These are phyloP conservation scores for Cetradonia linearis DNA, from an alignment of 495 filamentous ascomycete species.

Conservation along the genomic window DNA sequence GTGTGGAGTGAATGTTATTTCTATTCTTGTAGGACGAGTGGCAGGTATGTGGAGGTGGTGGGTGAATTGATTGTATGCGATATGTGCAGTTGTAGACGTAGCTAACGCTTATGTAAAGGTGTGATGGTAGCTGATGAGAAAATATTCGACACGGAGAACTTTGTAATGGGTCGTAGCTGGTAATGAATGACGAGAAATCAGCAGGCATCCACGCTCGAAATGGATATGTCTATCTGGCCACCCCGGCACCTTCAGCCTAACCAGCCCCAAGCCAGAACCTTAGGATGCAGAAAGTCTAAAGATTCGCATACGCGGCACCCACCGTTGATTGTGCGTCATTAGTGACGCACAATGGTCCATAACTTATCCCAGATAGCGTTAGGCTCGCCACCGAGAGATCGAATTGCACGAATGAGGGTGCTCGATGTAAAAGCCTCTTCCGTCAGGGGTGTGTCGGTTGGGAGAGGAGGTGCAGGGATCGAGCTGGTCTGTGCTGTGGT, in stretches of 20 bases:
- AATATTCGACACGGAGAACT: neutral
- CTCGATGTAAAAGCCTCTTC: neutral
- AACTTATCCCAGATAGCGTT: neutral
- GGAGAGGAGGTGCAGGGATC: neutral
- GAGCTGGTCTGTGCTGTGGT: neutral
- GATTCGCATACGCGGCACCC: neutral
- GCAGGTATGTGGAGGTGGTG: neutral
- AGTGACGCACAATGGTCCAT: neutral
- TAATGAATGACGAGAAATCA: neutral
- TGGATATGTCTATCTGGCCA: neutral
- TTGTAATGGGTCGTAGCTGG: neutral
- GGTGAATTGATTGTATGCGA: neutral
- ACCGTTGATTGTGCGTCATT: conserved; percentile 5
- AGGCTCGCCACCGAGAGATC: neutral
- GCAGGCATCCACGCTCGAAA: neutral
- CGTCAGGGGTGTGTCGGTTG: neutral
- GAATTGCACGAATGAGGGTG: neutral
- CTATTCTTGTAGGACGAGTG: neutral
- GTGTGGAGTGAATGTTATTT: neutral
- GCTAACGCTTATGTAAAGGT: neutral
- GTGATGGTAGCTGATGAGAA: neutral
- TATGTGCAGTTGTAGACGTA: neutral
- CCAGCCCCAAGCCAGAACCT: neutral
- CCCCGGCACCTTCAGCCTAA: neutral
- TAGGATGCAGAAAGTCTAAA: neutral